A percentile compares a stretch with the other conserved stretches of the same genome.
Conservation (phyloP, 352 stramenopile species). For the Pythium utonaiense region DNA sequence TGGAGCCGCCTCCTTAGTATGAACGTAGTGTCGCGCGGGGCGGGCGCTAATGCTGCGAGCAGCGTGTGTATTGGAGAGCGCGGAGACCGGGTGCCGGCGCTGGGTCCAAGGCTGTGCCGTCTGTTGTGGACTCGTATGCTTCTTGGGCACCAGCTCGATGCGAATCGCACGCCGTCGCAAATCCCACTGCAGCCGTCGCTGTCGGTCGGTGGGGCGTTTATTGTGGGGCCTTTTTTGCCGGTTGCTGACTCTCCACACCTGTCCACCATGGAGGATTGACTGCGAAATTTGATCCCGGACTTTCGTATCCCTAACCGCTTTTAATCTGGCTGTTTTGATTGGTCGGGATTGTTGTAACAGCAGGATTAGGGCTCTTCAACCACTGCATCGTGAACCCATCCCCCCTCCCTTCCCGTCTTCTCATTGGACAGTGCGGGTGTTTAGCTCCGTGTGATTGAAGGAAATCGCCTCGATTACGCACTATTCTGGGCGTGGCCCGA, state of each 20-base stretch:
- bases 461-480: neutral
- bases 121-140: neutral
- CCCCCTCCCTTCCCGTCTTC: neutral
- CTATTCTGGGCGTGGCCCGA: neutral
- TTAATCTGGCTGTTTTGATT: neutral
- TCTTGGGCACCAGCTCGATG: neutral
- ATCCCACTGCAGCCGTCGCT: neutral
- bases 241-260: neutral
- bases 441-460: neutral
- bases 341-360: neutral
- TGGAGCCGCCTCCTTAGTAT: too few species aligned
- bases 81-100: neutral
- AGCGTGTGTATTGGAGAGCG: neutral
- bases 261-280: neutral
- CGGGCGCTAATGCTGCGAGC: neutral
- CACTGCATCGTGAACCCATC: neutral
- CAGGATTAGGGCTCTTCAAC: neutral
- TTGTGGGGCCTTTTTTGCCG: neutral
- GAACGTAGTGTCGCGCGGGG: neutral
- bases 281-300: neutral
- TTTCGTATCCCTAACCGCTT: neutral
- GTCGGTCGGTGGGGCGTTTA: neutral
- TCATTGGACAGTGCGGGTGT: neutral
- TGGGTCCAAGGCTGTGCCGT: neutral
- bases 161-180: neutral